Conservation (phyloP, 306 rosid genomes). For the Acacia acuminata region DNA sequence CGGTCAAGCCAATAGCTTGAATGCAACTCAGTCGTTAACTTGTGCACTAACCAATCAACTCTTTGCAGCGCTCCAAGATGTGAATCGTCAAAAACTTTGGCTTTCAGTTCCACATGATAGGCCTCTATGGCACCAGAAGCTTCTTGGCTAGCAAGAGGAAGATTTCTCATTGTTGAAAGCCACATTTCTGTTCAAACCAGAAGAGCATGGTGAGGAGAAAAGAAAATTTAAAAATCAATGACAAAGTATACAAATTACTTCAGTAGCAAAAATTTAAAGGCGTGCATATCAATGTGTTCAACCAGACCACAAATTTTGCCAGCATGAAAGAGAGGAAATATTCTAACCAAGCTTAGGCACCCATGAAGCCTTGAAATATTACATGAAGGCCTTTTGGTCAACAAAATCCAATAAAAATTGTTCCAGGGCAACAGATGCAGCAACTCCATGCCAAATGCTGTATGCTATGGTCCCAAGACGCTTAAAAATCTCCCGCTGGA, state of each 20-base stretch:
- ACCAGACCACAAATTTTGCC: background rate
- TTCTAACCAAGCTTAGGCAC: conserved; percentile 85
- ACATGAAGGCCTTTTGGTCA: conserved; percentile 81
- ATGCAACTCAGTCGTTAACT: conserved; percentile 2
- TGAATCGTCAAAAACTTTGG: background rate
- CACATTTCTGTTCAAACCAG: background rate
- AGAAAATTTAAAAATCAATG: background rate
- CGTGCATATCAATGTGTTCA: conserved; percentile 2
- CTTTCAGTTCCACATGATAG: conserved; percentile 1
- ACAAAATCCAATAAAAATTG: conserved; percentile 73
- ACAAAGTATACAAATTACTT: background rate
- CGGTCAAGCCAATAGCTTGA: background rate
- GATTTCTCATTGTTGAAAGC: background rate
- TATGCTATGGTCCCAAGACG: conserved; percentile 65
- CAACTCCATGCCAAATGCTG: conserved; percentile 68
- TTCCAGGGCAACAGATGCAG: conserved; percentile 53
- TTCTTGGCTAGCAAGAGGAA: conserved; percentile 2
- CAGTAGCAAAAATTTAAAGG: background rate
- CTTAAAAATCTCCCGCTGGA: conserved; percentile 82
- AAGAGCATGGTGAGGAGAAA: background rate
- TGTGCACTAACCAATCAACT: conserved; percentile 2
- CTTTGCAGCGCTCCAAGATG: background rate
- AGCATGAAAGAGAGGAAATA: conserved; percentile 37
- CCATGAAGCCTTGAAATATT: too few species aligned
- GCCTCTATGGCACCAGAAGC: conserved; percentile 6